Evolutionary conservation across 2,329 filamentous ascomycete species (phyloP).

Genomic region (Gaeumannomyces sp.): DNA sequence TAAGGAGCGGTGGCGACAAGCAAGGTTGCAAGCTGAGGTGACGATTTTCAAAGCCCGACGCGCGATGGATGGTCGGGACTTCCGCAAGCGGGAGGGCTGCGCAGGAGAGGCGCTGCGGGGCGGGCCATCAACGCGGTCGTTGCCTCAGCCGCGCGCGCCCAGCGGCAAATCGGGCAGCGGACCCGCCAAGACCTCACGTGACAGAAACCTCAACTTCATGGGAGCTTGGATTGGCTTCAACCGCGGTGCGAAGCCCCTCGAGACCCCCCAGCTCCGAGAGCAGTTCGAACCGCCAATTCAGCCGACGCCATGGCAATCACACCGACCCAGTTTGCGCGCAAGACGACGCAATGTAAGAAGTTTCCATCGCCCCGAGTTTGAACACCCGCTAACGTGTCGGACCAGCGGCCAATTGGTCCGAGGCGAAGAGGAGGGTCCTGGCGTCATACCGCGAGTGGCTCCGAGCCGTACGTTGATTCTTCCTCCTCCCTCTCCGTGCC

Average conservation of each 20-base stretch:
- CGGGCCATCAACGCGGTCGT: neutral
- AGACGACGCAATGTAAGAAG: constrained; percentile 68
- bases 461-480: constrained; percentile 67
- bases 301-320: constrained; percentile 67
- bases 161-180: no score
- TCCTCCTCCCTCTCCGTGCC: neutral
- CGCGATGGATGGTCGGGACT: neutral
- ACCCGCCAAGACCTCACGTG: neutral
- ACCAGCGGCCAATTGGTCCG: constrained; percentile 78
- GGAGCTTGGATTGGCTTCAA: neutral
- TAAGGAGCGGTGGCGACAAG: neutral
- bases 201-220: neutral
- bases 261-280: neutral
- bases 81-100: neutral
- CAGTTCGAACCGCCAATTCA: constrained; percentile 8
- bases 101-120: neutral
- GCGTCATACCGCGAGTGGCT: constrained; percentile 93
- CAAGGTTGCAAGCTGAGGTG: neutral
- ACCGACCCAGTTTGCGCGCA: constrained; percentile 83
- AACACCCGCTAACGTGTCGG: constrained; percentile 27
- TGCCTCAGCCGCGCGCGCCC: neutral
- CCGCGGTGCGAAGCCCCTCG: neutral
- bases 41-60: neutral
- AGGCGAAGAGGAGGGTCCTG: constrained; percentile 82
- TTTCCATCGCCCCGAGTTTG: constrained; percentile 6